Evolutionary conservation across 1,139 yeast genomes (phyloP), one percentile per base, ranked within the genome.

Genomic region (Suhomyces choctaworum): DNA sequence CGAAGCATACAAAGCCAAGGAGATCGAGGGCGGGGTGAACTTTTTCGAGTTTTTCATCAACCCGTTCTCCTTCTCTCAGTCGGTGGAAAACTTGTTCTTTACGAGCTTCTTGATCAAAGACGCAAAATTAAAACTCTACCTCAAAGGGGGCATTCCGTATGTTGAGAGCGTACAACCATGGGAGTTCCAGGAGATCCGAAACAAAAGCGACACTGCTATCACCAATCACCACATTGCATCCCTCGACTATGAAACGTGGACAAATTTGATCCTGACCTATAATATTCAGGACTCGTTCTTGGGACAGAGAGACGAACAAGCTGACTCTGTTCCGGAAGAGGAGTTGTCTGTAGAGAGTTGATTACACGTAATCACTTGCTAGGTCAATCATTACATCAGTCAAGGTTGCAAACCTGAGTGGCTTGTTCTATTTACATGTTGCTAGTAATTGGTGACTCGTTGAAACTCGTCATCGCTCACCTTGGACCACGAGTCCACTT

Each of bases 81-180:
- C 92, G 4, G 79, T 89, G 4, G 97, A 90, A 53, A 88, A 87
- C 52, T 62, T 90, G 47, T 90, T 89, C 52, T 85, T 82, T 52
- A 73, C 86, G 2, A 84, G 95, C 55, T 89, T 89, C 52, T 63
- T 90, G 32, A 75, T 88, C 4, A 77, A 81, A 50, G 95, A 86
- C 50, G 90, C 87, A 1, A 76, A 71, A 47, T 58, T 88, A 20
- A 63, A 67, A 25, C 50, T 88, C 23, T 72, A 60, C n/a, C 60
- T 59, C 26, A 69, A 66, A 2, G 64, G 73, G 26, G 85, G 61
- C 3, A 47, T 58, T 16, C 75, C 75, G 0, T 55, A 57, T 45
- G 51, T 70, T 2, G 39, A 46, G 17, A 41, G 42, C 16, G 60
- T 51, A 1, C 34, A 44, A 4, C 45, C 47, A 5, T 41, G 39